Percentiles rank a stretch among this genome's conserved stretches.
Conservation (phyloP, 306 rosid species). For the Sindora glabra region DNA sequence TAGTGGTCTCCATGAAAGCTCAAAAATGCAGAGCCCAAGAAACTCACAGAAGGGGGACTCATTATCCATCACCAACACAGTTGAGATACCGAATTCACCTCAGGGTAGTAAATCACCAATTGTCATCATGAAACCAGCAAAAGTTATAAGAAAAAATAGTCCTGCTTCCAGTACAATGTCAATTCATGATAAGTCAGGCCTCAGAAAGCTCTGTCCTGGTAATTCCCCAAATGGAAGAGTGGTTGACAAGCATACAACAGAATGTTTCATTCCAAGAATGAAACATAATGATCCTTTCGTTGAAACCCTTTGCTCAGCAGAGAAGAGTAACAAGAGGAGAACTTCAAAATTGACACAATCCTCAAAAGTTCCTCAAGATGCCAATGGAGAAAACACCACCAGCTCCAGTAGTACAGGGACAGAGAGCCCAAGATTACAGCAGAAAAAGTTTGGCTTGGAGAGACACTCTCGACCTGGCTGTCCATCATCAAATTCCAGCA, state of each 20-base stretch:
- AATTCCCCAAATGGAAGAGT: slow-evolving; percentile 35
- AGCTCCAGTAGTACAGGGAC: slow-evolving; percentile 26
- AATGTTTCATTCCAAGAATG: slow-evolving; percentile 24
- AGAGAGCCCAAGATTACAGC: slow-evolving; percentile 51
- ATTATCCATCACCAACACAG: slow-evolving; percentile 14
- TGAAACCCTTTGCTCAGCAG: slow-evolving; percentile 20
- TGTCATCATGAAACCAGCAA: slow-evolving; percentile 54
- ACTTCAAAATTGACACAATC: slow-evolving; percentile 31
- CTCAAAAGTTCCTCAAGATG: slow-evolving; percentile 22
- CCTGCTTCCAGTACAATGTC: slow-evolving; percentile 19
- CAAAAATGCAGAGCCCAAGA: slow-evolving; percentile 37
- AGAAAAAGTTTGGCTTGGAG: slow-evolving; percentile 47
- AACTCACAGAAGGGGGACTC: slow-evolving; percentile 12
- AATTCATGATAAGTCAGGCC: slow-evolving; percentile 23
- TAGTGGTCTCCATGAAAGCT: slow-evolving; percentile 24
- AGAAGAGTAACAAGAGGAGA: slow-evolving; percentile 26
- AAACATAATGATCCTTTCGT: slow-evolving; percentile 23
- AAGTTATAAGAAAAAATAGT: slow-evolving; percentile 29
- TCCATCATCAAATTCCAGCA: slow-evolving; percentile 39
- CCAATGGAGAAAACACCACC: slow-evolving; percentile 21
- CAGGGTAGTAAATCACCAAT: slow-evolving; percentile 34
- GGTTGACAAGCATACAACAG: slow-evolving; percentile 26
- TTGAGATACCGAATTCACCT: slow-evolving; percentile 26
- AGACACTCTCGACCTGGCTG: slow-evolving; percentile 44
- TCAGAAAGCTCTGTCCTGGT: slow-evolving; percentile 15